Conservation (phyloP, 345 rosid genomes). For the Reutealis trisperma region DNA sequence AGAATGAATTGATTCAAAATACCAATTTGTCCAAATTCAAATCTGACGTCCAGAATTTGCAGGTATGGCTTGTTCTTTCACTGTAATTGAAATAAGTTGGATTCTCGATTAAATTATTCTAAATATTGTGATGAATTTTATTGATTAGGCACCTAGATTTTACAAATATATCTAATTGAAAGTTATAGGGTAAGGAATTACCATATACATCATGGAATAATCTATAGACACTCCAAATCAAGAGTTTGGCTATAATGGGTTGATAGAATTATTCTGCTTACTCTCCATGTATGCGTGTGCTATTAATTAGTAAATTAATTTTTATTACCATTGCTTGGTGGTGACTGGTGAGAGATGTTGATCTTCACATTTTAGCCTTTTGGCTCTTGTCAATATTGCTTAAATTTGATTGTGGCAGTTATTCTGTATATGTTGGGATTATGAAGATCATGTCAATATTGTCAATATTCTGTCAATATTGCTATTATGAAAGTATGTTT, state of each 20-base stretch:
- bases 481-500: no score
- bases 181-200: neutral
- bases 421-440: no score
- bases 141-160: neutral
- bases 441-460: no score
- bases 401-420: neutral
- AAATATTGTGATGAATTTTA: neutral
- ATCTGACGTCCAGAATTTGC: conserved; percentile 28
- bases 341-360: neutral
- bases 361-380: neutral
- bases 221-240: neutral
- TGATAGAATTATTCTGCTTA: neutral
- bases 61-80: conserved; percentile 11
- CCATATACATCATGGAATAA: neutral
- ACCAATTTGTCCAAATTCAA: conserved; percentile 32
- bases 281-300: no score
- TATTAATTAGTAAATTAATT: no score
- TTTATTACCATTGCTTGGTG: no score
- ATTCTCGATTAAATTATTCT: neutral
- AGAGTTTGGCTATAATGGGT: neutral
- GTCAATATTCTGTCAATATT: no score
- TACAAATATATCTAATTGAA: neutral
- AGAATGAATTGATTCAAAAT: conserved; percentile 34
- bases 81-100: neutral
- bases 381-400: neutral